These are phyloP conservation scores for Stylonectria norvegica DNA, from an alignment of 2,329 filamentous ascomycete species.

Conservation along the genomic window DNA sequence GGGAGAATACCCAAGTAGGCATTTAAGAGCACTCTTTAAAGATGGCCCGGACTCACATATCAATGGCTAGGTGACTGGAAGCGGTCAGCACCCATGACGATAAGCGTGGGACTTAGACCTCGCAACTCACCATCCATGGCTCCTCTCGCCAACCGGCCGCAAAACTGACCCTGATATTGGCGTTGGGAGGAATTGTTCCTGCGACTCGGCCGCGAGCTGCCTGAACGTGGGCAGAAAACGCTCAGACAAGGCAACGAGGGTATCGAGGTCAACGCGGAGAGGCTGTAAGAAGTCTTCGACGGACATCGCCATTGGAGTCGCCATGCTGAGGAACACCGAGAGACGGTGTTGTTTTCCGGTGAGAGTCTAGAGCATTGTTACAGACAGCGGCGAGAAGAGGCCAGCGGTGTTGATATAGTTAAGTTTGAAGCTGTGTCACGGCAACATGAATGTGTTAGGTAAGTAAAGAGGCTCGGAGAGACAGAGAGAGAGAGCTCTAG, in stretches of 20 bases:
- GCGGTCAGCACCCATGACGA: too few species aligned
- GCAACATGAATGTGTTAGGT: too few species aligned
- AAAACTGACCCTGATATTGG: constrained; percentile 59
- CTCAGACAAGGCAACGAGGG: constrained; percentile 45
- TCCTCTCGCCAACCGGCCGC: constrained; percentile 41
- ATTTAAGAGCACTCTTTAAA: constrained; percentile 9
- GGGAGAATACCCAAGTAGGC: neutral
- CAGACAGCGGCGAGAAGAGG: too few species aligned
- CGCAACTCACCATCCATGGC: constrained; percentile 52
- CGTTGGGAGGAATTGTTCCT: constrained; percentile 57
- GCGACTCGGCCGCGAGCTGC: constrained; percentile 49
- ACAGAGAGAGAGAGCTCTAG: too few species aligned
- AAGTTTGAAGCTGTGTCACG: too few species aligned
- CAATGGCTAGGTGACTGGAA: constrained; percentile 58
- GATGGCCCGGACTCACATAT: constrained; percentile 51
- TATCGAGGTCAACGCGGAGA: constrained; percentile 45
- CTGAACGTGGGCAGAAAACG: constrained; percentile 47
- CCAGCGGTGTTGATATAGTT: too few species aligned
- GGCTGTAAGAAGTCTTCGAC: constrained; percentile 49
- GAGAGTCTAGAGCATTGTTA: too few species aligned
- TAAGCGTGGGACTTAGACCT: constrained; percentile 9
- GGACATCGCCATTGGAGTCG: constrained; percentile 7
- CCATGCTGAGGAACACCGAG: constrained; percentile 13
- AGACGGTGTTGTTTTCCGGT: too few species aligned
- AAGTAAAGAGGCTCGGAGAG: too few species aligned